phyloP scores from a whole-genome alignment of 129 eudicot genomes.

The Lactuca sativa region DNA sequence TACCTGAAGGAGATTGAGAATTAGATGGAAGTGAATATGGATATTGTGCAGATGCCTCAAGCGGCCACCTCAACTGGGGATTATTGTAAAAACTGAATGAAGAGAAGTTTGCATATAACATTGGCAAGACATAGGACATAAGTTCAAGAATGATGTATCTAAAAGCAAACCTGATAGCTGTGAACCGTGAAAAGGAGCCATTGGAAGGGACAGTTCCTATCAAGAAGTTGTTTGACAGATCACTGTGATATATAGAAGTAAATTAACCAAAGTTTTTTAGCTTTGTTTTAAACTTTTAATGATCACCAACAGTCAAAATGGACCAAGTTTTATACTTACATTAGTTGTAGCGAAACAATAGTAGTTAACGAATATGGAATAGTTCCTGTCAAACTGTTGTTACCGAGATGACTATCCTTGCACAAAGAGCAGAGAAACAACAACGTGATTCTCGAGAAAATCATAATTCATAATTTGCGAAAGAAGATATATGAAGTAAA shows the following conservation, averaged over 20 bases:
- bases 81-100: constrained; percentile 56
- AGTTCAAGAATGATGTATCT: neutral
- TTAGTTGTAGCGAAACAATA: neutral
- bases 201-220: constrained; percentile 56
- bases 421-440: neutral
- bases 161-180: constrained; percentile 41
- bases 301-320: neutral
- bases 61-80: constrained; percentile 11
- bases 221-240: constrained; percentile 63
- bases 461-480: neutral
- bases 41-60: constrained; percentile 46
- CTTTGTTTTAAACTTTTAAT: neutral
- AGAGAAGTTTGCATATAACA: constrained; percentile 7
- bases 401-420: neutral
- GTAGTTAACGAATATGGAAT: neutral
- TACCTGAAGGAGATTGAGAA: constrained; percentile 44
- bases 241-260: constrained; percentile 39
- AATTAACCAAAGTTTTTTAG: neutral
- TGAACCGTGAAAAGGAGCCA: constrained; percentile 71
- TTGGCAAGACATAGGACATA: neutral
- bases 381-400: neutral
- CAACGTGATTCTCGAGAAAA: neutral
- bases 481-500: too few relatives aligned
- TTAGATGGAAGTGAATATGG: constrained; percentile 49
- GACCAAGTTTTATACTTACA: constrained; percentile 42